A percentile compares a stretch with the other conserved stretches of the same genome.
These are phyloP conservation scores for Aureobasidium lini DNA, from an alignment of 2,329 filamentous ascomycete species.

Conservation along the genomic window DNA sequence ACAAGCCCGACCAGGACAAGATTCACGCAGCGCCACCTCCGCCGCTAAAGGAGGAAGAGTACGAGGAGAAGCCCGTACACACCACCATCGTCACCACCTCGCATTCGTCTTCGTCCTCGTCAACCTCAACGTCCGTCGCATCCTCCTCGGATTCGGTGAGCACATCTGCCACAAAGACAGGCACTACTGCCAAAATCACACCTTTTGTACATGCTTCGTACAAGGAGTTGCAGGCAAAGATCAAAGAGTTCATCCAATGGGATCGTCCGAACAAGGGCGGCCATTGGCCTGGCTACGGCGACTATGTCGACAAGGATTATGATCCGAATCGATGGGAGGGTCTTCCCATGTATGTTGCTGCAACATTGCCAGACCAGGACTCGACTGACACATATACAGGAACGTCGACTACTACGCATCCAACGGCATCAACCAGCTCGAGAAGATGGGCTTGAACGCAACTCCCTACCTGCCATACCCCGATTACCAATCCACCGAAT, in stretches of 20 bases:
- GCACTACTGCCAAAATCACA: background rate
- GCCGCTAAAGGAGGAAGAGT: slow-evolving; percentile 1
- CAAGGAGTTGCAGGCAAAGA: slow-evolving; percentile 24
- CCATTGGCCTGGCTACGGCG: slow-evolving; percentile 40
- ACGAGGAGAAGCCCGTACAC: slow-evolving; percentile 1
- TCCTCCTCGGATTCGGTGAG: background rate
- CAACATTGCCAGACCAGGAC: slow-evolving; percentile 23
- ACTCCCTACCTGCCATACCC: slow-evolving; percentile 65
- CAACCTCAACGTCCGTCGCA: too few relatives aligned
- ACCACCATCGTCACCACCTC: background rate
- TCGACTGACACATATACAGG: slow-evolving; percentile 14
- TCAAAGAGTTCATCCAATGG: slow-evolving; percentile 38
- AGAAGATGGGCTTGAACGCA: slow-evolving; percentile 31
- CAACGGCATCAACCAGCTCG: slow-evolving; percentile 23
- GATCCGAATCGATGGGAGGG: slow-evolving; percentile 43
- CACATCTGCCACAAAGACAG: background rate
- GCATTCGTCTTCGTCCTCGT: background rate
- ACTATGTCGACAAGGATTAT: slow-evolving; percentile 36
- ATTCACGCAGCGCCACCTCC: background rate
- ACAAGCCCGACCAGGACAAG: slow-evolving; percentile 9
- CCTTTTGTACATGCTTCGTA: slow-evolving; percentile 14
- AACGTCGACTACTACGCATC: slow-evolving; percentile 34
- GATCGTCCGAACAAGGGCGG: slow-evolving; percentile 28
- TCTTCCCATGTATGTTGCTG: slow-evolving; percentile 22
- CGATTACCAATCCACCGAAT: slow-evolving; percentile 56